Percentiles rank a stretch among this genome's conserved stretches.
phyloP scores from a whole-genome alignment of 1,284 basidiomycete genomes.

The Cryptococcus floricola region DNA sequence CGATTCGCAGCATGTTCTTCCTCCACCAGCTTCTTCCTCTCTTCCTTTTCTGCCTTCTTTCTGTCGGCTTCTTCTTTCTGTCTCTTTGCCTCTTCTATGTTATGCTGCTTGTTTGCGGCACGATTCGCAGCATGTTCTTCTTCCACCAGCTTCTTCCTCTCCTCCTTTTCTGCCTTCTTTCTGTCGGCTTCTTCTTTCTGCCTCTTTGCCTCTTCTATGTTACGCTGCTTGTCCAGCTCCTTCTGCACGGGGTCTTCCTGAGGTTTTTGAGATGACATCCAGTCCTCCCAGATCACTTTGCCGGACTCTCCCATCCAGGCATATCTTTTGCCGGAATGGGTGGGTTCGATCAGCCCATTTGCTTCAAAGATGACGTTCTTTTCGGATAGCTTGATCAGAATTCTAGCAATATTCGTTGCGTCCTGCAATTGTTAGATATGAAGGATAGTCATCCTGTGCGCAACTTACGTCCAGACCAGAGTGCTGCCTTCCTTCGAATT shows the following conservation, averaged over 20 bases:
- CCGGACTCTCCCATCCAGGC: conserved; percentile 48
- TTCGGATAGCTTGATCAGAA: conserved; percentile 67
- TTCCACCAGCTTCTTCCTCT: background rate
- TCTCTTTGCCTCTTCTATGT: no score
- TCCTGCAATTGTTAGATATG: conserved; percentile 57
- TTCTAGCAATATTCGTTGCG: conserved; percentile 74
- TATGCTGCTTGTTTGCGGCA: no score
- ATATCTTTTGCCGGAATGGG: conserved; percentile 42
- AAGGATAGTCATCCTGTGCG: background rate
- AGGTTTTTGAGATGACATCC: conserved; percentile 18
- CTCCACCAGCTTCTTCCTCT: background rate
- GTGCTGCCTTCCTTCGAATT: conserved; percentile 76
- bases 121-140: background rate
- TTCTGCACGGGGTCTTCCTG: background rate
- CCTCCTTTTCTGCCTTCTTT: background rate
- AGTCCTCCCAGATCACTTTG: conserved; percentile 42
- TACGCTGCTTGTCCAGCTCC: background rate
- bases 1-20: background rate
- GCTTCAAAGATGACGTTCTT: conserved; percentile 64
- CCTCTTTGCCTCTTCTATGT: no score
- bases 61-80: background rate
- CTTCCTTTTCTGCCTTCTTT: background rate
- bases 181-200: background rate
- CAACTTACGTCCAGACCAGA: conserved; percentile 75
- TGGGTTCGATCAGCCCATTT: conserved; percentile 65